Percentiles rank a stretch among this genome's conserved stretches.
Evolutionary conservation across 176 grass and related monocot species (phyloP).

Genomic region (Bothriochloa decipiens): DNA sequence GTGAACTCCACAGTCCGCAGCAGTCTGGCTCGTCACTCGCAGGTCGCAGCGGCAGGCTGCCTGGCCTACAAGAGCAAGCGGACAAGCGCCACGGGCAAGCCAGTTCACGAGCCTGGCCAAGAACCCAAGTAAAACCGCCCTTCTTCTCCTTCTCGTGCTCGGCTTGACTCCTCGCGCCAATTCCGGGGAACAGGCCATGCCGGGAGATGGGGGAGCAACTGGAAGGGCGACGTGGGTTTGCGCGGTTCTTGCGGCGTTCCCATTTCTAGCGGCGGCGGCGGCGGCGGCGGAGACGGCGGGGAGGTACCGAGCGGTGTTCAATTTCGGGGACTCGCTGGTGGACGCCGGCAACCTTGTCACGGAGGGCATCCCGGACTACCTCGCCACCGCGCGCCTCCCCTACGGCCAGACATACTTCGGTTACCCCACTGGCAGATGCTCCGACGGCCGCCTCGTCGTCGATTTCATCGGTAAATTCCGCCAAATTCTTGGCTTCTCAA

Average conservation of each 20-base stretch:
- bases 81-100: not conserved
- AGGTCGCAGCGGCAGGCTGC: not conserved
- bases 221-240: not conserved
- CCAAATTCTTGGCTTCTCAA: not conserved
- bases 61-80: slow-evolving; percentile 13
- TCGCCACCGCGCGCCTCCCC: slow-evolving; percentile 53
- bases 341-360: slow-evolving; percentile 74
- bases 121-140: not conserved
- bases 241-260: slow-evolving; percentile 2
- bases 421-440: slow-evolving; percentile 68
- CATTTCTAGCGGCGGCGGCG: not conserved
- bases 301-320: slow-evolving; percentile 64
- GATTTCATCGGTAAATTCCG: slow-evolving; percentile 62
- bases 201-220: not conserved
- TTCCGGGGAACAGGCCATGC: slow-evolving; percentile 15
- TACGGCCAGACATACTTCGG: slow-evolving; percentile 65
- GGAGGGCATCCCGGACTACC: slow-evolving; percentile 55
- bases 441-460: slow-evolving; percentile 66
- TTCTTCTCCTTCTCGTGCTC: not conserved
- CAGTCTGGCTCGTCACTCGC: not conserved
- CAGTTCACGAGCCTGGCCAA: not conserved
- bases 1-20: not conserved
- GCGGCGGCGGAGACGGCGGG: not conserved
- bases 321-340: slow-evolving; percentile 71
- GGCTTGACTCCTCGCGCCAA: not conserved